These are phyloP conservation scores for Penicillium decumbens DNA, from an alignment of 2,329 filamentous ascomycete genomes.

Conservation along the genomic window DNA sequence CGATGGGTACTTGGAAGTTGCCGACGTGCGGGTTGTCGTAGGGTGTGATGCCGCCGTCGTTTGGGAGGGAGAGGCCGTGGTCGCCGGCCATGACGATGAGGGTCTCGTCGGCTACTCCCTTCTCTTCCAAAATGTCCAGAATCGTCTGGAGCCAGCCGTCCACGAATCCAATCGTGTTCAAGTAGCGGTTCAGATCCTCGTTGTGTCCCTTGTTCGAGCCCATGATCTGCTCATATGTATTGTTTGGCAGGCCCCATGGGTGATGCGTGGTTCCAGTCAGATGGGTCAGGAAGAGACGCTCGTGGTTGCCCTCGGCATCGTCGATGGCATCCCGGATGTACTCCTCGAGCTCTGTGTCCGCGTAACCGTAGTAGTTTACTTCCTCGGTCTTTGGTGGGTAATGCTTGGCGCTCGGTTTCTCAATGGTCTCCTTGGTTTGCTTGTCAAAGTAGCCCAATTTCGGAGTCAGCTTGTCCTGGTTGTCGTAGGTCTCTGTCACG, in stretches of 20 bases:
- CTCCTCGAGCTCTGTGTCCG: constrained; percentile 30
- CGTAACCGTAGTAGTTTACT: constrained; percentile 33
- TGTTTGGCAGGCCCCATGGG: constrained; percentile 29
- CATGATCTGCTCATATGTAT: constrained; percentile 24
- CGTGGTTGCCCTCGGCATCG: constrained; percentile 28
- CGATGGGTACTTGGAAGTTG: constrained; percentile 33
- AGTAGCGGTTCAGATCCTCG: constrained; percentile 26
- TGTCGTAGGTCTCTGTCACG: constrained; percentile 30
- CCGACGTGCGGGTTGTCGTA: constrained; percentile 33
- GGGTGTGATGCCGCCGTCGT: constrained; percentile 32
- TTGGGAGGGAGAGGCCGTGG: constrained; percentile 35
- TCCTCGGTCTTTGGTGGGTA: constrained; percentile 24
- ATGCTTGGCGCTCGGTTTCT: constrained; percentile 24
- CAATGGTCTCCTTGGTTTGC: constrained; percentile 26
- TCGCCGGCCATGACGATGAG: constrained; percentile 34
- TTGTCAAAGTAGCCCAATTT: constrained; percentile 27
- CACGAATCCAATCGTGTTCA: constrained; percentile 31
- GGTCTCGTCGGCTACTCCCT: constrained; percentile 31
- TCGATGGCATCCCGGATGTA: constrained; percentile 34
- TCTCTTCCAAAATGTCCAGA: constrained; percentile 29
- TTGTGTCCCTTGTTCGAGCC: constrained; percentile 18
- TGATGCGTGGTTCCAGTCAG: constrained; percentile 35
- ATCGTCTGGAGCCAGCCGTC: constrained; percentile 33
- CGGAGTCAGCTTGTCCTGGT: constrained; percentile 28
- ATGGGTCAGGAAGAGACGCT: constrained; percentile 33